Conservation (phyloP, 1,284 basidiomycete species). For the Pisolithus thermaeus region DNA sequence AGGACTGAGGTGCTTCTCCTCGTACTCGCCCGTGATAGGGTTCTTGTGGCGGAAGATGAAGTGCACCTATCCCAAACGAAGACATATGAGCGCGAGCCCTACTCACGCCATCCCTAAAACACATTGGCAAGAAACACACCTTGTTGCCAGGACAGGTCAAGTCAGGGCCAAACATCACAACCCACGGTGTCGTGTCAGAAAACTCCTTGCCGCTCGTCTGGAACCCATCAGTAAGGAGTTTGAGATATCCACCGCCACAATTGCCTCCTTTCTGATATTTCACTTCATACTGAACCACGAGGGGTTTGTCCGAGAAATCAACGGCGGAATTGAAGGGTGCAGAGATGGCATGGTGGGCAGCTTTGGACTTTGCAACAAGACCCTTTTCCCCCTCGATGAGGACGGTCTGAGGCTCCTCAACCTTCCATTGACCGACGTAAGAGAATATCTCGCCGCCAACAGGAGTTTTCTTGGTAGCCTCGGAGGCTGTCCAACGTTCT, state of each 20-base stretch:
- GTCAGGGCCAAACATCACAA: constrained; percentile 93
- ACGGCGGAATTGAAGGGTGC: constrained; percentile 79
- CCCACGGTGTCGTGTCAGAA: constrained; percentile 96
- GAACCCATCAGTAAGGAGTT: constrained; percentile 91
- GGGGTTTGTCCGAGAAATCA: constrained; percentile 81
- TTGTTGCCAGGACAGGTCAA: constrained; percentile 83
- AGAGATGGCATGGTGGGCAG: constrained; percentile 96
- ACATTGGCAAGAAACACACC: constrained; percentile 34
- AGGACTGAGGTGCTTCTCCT: constrained; percentile 93
- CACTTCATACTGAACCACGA: constrained; percentile 98
- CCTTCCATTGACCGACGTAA: constrained; percentile 96
- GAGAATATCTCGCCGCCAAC: constrained; percentile 92
- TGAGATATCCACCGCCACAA: constrained; percentile 99
- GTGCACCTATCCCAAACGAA: constrained; percentile 57
- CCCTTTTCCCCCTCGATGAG: constrained; percentile 83
- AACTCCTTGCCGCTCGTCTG: constrained; percentile 90
- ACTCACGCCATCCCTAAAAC: not conserved
- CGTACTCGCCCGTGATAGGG: constrained; percentile 84
- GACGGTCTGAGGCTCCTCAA: constrained; percentile 76
- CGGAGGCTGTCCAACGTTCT: constrained; percentile 91
- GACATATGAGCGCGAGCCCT: not conserved
- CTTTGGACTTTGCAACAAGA: constrained; percentile 89
- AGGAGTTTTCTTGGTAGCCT: constrained; percentile 95
- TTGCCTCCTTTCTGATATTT: constrained; percentile 99
- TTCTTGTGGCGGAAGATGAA: constrained; percentile 98